Evolutionary conservation across 257 asterid genomes (phyloP), one percentile per base, ranked within the genome.

Genomic region (Solanum pimpinellifolium): DNA sequence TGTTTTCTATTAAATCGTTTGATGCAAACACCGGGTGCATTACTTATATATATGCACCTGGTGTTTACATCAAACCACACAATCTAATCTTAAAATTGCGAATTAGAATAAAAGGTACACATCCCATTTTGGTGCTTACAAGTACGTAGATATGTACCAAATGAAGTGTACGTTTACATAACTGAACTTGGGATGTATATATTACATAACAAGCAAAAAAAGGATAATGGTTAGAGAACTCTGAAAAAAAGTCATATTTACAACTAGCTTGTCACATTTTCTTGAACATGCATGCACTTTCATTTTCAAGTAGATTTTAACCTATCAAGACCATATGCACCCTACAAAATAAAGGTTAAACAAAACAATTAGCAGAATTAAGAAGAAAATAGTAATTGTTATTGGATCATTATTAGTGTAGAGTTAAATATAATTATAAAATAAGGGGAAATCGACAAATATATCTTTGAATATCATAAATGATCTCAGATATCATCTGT

Each of bases 281-380:
- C 37, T 29, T 39, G 41, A 62, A 15, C 59, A 15, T 15, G 59
- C 20, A 49, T 49, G 46, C 16, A 69, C 62, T 39, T 72, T 37
- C 29, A 46, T 33, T 72, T 89, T 95, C 93, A 96, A 1, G 92
- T 91, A 18, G 96, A 90, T 88, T 92, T 96, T 85, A 94, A 77
- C 90, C 72, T 94, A 83, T 95, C 95, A 95, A 96, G 82, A 3
- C 89, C 98, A 70, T 92, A 91, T 12, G 81, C 76, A 90, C 84
- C 90, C 99, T 96, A 96, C 93, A 87, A 59, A 56, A 85, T 16
- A 25, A 16, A 10, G 21, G 14, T 14, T 56, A 56, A 56, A 56
- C 3, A 56, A 56, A 18, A 56, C n/a, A 18, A 56, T 56, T 56
- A 18, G n/a, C 65, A 56, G 65, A 56, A 56, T 56, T 56, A 52